Conservation (phyloP, 73 alveolate genomes). For the Uronychia binucleata region DNA sequence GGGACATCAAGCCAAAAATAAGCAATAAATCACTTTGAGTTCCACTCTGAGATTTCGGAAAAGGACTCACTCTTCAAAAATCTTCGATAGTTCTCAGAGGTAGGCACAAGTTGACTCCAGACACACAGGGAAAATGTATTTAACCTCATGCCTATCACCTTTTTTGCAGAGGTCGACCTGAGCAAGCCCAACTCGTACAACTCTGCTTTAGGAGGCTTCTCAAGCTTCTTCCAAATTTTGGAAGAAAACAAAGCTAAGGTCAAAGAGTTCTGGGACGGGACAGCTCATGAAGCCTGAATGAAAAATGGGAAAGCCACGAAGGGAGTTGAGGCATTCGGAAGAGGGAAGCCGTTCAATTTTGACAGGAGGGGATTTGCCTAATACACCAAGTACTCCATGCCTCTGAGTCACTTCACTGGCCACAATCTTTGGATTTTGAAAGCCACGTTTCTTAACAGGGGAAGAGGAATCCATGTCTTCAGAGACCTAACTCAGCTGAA, state of each 20-base stretch:
- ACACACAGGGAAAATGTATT: slow-evolving; percentile 78
- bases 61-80: no score
- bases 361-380: slow-evolving; percentile 15
- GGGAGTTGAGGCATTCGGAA: no score
- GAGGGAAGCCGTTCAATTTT: slow-evolving; percentile 27
- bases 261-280: background rate
- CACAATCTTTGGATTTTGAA: slow-evolving; percentile 50
- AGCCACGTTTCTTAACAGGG: slow-evolving; percentile 74
- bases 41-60: no score
- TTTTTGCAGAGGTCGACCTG: slow-evolving; percentile 37
- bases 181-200: slow-evolving; percentile 13
- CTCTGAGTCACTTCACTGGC: slow-evolving; percentile 38
- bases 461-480: slow-evolving; percentile 76
- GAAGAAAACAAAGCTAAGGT: slow-evolving; percentile 39
- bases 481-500: slow-evolving; percentile 45
- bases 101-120: no score
- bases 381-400: slow-evolving; percentile 21
- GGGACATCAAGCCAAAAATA: no score
- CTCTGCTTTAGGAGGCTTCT: slow-evolving; percentile 13
- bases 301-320: no score
- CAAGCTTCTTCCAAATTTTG: slow-evolving; percentile 13
- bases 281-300: no score
- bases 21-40: no score
- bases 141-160: slow-evolving; percentile 83
- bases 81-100: no score